Percentiles rank a stretch among this genome's conserved stretches.
Conservation (phyloP, 2,329 filamentous ascomycete genomes). For the Diaporthe batatas region DNA sequence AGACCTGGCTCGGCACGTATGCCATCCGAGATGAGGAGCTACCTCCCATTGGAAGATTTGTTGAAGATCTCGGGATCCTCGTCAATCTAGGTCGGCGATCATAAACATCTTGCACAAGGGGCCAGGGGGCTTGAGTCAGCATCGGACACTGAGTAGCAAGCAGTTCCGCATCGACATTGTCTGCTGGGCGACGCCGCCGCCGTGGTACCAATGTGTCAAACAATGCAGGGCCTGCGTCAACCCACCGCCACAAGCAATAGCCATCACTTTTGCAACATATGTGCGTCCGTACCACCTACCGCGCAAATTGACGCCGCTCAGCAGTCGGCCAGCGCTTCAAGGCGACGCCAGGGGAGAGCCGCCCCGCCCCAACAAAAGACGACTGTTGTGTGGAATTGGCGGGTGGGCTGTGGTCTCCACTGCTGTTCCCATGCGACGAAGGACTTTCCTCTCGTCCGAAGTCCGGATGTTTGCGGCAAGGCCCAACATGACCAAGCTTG, state of each 20-base stretch:
- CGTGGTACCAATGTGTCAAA: constrained; percentile 33
- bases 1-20: constrained; percentile 35
- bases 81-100: constrained; percentile 22
- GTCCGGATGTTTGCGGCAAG: constrained; percentile 6
- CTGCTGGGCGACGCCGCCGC: constrained; percentile 10
- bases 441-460: not conserved
- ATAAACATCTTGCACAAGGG: constrained; percentile 27
- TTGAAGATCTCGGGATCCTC: constrained; percentile 32
- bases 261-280: not conserved
- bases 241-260: not conserved
- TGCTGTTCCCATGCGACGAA: constrained; percentile 21
- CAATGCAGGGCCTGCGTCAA: not conserved
- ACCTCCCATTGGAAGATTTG: constrained; percentile 21
- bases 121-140: constrained; percentile 31
- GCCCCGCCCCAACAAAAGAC: constrained; percentile 26
- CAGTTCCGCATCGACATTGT: constrained; percentile 6
- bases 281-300: not conserved
- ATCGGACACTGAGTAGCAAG: constrained; percentile 19
- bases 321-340: not conserved
- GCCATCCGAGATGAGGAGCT: constrained; percentile 39
- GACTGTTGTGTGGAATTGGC: not conserved
- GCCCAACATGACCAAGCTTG: constrained; percentile 12
- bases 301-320: not conserved
- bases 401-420: constrained; percentile 16
- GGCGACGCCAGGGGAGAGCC: constrained; percentile 13